phyloP scores from a whole-genome alignment of 1,139 yeast species.

The Saccharomyces hybrid region DNA sequence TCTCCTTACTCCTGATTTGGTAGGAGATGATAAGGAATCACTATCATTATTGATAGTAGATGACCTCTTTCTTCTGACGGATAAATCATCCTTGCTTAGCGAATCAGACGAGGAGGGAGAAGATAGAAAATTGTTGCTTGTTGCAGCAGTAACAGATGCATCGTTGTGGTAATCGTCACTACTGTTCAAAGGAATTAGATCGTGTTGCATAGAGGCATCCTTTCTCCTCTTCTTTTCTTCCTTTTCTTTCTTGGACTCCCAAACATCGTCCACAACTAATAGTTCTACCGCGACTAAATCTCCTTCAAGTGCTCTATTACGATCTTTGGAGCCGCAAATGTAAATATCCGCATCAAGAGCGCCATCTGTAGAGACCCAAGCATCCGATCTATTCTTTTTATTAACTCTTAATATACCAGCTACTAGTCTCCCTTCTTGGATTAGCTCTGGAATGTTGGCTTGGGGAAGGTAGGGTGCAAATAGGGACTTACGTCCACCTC shows the following conservation, averaged over 20 bases:
- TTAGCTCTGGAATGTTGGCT: constrained; percentile 79
- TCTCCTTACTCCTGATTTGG: constrained; percentile 48
- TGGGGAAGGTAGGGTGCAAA: constrained; percentile 97
- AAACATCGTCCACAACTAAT: constrained; percentile 90
- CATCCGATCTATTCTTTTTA: constrained; percentile 92
- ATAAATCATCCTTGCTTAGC: constrained; percentile 20
- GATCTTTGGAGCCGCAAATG: constrained; percentile 97
- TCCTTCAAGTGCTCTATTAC: constrained; percentile 95
- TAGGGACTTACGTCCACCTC: constrained; percentile 58
- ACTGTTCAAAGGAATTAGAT: constrained; percentile 34
- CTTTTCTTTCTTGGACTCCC: constrained; percentile 93
- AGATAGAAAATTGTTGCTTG: constrained; percentile 7
- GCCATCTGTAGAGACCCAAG: constrained; percentile 94
- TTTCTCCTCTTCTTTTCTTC: constrained; percentile 95
- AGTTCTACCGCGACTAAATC: constrained; percentile 93
- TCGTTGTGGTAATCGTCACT: constrained; percentile 64
- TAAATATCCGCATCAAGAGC: constrained; percentile 91
- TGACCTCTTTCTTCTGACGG: constrained; percentile 17
- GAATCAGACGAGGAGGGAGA: constrained; percentile 12
- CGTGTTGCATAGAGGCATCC: constrained; percentile 39
- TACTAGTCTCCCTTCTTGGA: constrained; percentile 84
- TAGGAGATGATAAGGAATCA: constrained; percentile 8
- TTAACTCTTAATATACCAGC: constrained; percentile 90
- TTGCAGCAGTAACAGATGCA: constrained; percentile 39
- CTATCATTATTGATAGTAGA: constrained; percentile 26